phyloP scores from a whole-genome alignment of 169 alveolate species.

The Eimeria tenella region DNA sequence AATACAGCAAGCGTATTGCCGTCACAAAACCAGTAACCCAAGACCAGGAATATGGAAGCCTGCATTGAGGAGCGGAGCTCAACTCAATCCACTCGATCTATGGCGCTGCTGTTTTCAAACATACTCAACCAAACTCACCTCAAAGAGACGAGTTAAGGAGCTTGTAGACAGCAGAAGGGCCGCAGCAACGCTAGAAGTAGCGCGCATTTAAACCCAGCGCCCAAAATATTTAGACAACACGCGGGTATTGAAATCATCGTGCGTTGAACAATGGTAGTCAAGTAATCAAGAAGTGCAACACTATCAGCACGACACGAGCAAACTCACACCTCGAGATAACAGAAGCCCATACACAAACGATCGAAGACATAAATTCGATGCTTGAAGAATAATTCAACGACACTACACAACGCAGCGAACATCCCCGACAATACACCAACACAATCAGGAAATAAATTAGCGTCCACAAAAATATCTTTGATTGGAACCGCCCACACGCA shows the following conservation, averaged over 20 bases:
- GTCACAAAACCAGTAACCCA: constrained; percentile 55
- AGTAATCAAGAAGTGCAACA: no score
- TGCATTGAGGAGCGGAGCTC: constrained; percentile 46
- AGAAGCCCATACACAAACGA: no score
- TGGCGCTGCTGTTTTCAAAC: constrained; percentile 75
- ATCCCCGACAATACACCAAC: no score
- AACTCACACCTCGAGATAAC: no score
- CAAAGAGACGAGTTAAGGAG: not conserved
- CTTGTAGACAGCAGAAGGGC: constrained; percentile 74
- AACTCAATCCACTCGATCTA: constrained; percentile 62
- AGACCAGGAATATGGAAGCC: constrained; percentile 69
- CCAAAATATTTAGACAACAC: not conserved
- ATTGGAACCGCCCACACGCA: not conserved
- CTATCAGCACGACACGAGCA: not conserved
- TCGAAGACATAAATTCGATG: not conserved
- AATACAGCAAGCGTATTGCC: not conserved
- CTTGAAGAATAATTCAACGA: not conserved
- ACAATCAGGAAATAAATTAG: no score
- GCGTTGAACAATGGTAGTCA: no score
- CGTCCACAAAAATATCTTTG: not conserved
- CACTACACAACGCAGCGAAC: no score
- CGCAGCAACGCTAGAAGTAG: constrained; percentile 48
- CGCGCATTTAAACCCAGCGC: constrained; percentile 66
- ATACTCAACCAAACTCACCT: not conserved
- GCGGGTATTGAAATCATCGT: no score